A percentile compares a stretch with the other conserved stretches of the same genome.
phyloP scores from a whole-genome alignment of 169 alveolate species.

The Plasmodium malariae region DNA sequence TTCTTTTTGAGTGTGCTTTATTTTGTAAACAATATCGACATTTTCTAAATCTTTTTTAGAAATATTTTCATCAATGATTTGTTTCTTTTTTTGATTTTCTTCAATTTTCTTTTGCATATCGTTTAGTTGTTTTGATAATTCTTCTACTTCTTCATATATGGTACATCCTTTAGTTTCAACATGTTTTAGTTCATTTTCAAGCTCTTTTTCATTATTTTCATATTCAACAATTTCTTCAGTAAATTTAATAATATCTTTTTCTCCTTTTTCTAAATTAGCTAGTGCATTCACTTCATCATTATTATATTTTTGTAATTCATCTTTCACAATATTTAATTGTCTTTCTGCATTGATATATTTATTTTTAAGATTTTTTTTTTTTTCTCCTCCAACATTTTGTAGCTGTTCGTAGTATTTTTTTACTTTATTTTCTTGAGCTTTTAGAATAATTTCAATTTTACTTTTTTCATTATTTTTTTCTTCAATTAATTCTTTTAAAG shows the following conservation, averaged over 20 bases:
- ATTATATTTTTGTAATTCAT: conserved; percentile 71
- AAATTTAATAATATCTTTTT: conserved; percentile 78
- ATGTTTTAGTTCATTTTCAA: conserved; percentile 81
- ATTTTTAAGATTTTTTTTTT: conserved; percentile 72
- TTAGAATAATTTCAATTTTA: conserved; percentile 53
- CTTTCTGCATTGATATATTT: conserved; percentile 73
- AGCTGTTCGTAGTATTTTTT: conserved; percentile 44
- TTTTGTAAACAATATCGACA: conserved; percentile 60
- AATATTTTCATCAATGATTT: conserved; percentile 36
- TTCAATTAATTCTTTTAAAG: conserved; percentile 72
- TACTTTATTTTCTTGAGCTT: conserved; percentile 55
- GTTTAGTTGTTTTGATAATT: neutral
- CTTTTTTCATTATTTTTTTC: conserved; percentile 70
- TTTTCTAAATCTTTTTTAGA: conserved; percentile 71
- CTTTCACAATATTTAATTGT: conserved; percentile 70
- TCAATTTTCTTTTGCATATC: conserved; percentile 32
- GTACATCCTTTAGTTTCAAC: conserved; percentile 83
- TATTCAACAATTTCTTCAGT: conserved; percentile 84
- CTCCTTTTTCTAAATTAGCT: conserved; percentile 83
- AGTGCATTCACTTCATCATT: conserved; percentile 78
- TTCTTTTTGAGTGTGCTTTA: conserved; percentile 40
- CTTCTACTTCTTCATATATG: conserved; percentile 28
- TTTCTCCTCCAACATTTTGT: conserved; percentile 84
- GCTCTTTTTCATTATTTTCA: conserved; percentile 79
- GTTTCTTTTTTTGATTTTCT: conserved; percentile 63